These are phyloP conservation scores for Penicillium sp. DNA, from an alignment of 2,329 filamentous ascomycete species.

Conservation along the genomic window DNA sequence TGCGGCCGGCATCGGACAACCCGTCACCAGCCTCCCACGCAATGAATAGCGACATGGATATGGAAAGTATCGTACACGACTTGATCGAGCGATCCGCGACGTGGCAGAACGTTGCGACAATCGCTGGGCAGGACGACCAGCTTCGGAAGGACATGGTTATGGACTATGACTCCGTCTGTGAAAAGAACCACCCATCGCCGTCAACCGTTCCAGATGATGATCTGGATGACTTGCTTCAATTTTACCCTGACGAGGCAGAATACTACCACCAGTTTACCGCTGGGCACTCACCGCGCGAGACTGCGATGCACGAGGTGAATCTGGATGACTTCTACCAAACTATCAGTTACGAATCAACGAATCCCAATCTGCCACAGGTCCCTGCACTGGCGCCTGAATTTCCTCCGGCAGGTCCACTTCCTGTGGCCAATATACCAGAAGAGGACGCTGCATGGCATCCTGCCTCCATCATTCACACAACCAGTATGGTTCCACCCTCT, in stretches of 20 bases:
- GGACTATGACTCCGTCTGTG: conserved; percentile 31
- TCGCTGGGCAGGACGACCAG: conserved; percentile 27
- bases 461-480: conserved; percentile 34
- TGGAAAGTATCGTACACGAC: conserved; percentile 27
- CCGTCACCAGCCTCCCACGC: conserved; percentile 26
- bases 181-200: conserved; percentile 20
- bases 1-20: conserved; percentile 22
- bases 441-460: conserved; percentile 27
- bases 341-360: conserved; percentile 23
- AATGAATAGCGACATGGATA: conserved; percentile 20
- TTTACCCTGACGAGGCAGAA: conserved; percentile 37
- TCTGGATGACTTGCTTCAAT: conserved; percentile 38
- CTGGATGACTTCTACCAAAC: conserved; percentile 38
- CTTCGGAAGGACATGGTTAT: conserved; percentile 28
- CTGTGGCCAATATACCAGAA: conserved; percentile 15
- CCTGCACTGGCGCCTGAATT: conserved; percentile 5
- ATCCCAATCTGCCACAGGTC: conserved; percentile 16
- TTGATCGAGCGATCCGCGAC: conserved; percentile 21
- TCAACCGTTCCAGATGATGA: conserved; percentile 31
- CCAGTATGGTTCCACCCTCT: conserved; percentile 29
- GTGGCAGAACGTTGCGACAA: conserved; percentile 27
- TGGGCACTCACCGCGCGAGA: conserved; percentile 14
- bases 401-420: conserved; percentile 6
- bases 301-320: conserved; percentile 29
- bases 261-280: conserved; percentile 23